These are phyloP conservation scores for Vitis hybrid DNA, from an alignment of 177 flowering plant species.

Conservation along the genomic window DNA sequence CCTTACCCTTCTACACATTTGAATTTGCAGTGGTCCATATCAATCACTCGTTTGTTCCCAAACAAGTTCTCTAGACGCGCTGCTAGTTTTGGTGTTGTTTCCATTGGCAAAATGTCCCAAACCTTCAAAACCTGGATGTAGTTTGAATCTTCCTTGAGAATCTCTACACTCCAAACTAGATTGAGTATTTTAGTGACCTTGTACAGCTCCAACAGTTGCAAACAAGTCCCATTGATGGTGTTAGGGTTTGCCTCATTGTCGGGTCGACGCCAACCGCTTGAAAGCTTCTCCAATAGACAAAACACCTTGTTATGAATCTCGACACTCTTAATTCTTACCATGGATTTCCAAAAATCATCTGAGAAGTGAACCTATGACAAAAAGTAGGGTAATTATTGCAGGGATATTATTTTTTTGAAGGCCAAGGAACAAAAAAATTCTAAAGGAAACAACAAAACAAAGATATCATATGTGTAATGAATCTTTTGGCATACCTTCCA, in stretches of 20 bases:
- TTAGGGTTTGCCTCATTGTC: slow-evolving; percentile 4
- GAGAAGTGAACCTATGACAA: slow-evolving; percentile 21
- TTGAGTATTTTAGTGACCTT: slow-evolving; percentile 14
- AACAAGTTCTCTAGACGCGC: slow-evolving; percentile 10
- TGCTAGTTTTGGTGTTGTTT: slow-evolving; percentile 8
- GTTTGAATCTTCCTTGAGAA: slow-evolving; percentile 16
- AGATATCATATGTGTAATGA: too few relatives aligned
- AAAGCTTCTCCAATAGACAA: slow-evolving; percentile 32
- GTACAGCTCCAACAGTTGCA: slow-evolving; percentile 24
- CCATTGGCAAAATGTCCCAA: slow-evolving; percentile 17
- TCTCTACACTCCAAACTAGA: slow-evolving; percentile 38
- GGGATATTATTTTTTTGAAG: too few relatives aligned
- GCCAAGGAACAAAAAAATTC: too few relatives aligned
- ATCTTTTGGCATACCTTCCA: slow-evolving; percentile 40
- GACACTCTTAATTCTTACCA: slow-evolving; percentile 12
- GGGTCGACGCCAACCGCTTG: slow-evolving; percentile 37
- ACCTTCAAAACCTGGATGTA: slow-evolving; percentile 26
- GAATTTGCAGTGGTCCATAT: slow-evolving; percentile 17
- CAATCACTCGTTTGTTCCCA: slow-evolving; percentile 11
- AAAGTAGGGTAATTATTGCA: neutral
- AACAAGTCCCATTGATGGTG: slow-evolving; percentile 18
- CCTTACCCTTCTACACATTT: slow-evolving; percentile 21
- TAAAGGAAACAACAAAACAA: too few relatives aligned
- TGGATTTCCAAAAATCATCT: slow-evolving; percentile 27
- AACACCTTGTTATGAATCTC: slow-evolving; percentile 25